Conservation (phyloP, 192 early-diverging fungal genomes). For the Linnemannia zychae region DNA sequence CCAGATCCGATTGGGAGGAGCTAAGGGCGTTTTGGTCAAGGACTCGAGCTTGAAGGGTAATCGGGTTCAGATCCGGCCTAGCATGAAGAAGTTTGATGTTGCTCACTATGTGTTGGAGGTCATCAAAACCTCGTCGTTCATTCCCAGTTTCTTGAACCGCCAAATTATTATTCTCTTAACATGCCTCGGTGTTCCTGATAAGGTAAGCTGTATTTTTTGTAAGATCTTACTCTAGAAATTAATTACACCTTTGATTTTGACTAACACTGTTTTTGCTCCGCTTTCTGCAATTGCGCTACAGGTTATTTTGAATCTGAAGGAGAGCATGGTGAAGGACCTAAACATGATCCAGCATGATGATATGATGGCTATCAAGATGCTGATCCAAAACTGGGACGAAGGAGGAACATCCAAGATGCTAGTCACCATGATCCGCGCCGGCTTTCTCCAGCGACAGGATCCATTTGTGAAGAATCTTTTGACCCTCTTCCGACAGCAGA, state of each 20-base stretch:
- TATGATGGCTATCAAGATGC: conserved; percentile 45
- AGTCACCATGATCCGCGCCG: conserved; percentile 60
- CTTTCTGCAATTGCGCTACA: no score
- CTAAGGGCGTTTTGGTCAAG: conserved; percentile 73
- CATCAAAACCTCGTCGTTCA: conserved; percentile 65
- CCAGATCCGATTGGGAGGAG: conserved; percentile 79
- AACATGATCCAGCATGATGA: conserved; percentile 56
- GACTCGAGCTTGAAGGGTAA: conserved; percentile 34
- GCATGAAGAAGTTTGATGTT: conserved; percentile 72
- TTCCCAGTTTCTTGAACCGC: conserved; percentile 71
- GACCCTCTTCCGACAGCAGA: conserved; percentile 56
- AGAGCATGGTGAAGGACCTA: conserved; percentile 54
- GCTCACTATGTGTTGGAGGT: conserved; percentile 67
- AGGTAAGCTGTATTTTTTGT: conserved; percentile 17
- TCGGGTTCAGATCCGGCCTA: conserved; percentile 65
- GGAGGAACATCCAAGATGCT: conserved; percentile 56
- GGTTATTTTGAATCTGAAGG: conserved; percentile 67
- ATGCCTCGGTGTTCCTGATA: conserved; percentile 68
- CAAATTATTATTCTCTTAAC: conserved; percentile 75
- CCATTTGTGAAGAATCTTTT: conserved; percentile 61
- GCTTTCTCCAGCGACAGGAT: conserved; percentile 60
- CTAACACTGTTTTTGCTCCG: neutral
- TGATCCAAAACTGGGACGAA: conserved; percentile 61
- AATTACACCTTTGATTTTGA: neutral
- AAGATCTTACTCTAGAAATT: no score